phyloP scores from a whole-genome alignment of 371 early-diverging fungal species.

The Rhizomucor pusillus region DNA sequence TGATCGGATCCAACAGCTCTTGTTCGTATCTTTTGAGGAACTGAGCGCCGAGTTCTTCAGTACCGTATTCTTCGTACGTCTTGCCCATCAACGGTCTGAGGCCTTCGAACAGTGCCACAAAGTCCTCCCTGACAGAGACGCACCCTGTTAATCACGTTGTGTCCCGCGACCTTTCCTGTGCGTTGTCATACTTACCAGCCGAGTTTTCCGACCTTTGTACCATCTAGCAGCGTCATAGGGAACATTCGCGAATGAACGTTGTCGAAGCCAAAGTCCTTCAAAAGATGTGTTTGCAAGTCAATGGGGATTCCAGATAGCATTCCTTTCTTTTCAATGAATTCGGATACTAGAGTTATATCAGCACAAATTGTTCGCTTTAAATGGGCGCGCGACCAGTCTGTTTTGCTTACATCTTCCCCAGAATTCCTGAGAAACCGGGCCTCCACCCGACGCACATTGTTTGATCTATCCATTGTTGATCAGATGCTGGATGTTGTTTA shows the following conservation, averaged over 20 bases:
- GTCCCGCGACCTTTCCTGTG: too few species aligned
- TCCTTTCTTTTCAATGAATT: background rate
- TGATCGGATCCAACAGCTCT: too few species aligned
- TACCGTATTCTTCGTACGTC: background rate
- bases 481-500: too few species aligned
- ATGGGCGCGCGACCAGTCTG: too few species aligned
- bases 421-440: too few species aligned
- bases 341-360: too few species aligned
- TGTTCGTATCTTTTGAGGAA: background rate
- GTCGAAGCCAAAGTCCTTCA: background rate
- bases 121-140: background rate
- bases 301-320: background rate
- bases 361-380: too few species aligned
- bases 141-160: too few species aligned
- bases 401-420: too few species aligned
- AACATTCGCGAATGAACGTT: background rate
- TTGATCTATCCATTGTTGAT: background rate
- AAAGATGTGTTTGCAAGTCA: background rate
- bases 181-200: slow-evolving; percentile 1
- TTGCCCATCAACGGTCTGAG: slow-evolving; percentile 1
- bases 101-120: background rate
- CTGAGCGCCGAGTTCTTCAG: background rate
- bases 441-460: background rate
- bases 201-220: background rate
- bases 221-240: slow-evolving; percentile 1